These are phyloP conservation scores for Curvularia sp. DNA, from an alignment of 2,329 filamentous ascomycete genomes.

Conservation along the genomic window DNA sequence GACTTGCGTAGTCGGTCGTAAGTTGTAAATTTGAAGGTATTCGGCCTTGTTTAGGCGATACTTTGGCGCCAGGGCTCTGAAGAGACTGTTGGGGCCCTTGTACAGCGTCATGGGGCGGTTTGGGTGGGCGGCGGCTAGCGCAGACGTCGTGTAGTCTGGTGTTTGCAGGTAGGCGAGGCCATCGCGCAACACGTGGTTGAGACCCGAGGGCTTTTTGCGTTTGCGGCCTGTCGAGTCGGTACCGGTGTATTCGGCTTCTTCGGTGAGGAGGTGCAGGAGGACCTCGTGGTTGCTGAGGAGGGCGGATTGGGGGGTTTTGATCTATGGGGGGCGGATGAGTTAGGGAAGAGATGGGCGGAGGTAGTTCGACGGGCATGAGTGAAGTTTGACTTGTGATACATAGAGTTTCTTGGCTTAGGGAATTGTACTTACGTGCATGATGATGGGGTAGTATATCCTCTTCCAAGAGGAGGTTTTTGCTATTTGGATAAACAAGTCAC, in stretches of 20 bases:
- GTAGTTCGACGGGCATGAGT: background rate
- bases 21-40: slow-evolving; percentile 50
- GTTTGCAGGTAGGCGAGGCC: slow-evolving; percentile 59
- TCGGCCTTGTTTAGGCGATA: slow-evolving; percentile 49
- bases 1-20: slow-evolving; percentile 41
- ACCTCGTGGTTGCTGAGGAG: slow-evolving; percentile 78
- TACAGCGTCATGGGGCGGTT: slow-evolving; percentile 45
- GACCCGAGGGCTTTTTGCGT: slow-evolving; percentile 57
- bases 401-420: background rate
- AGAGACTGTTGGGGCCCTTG: slow-evolving; percentile 42
- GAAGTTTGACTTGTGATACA: too few species aligned
- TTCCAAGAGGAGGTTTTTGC: background rate
- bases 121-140: slow-evolving; percentile 28
- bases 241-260: slow-evolving; percentile 46
- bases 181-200: slow-evolving; percentile 69
- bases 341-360: background rate
- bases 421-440: background rate
- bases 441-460: background rate
- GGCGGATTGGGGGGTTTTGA: slow-evolving; percentile 74
- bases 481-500: background rate
- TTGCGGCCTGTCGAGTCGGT: slow-evolving; percentile 39
- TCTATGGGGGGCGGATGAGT: slow-evolving; percentile 51
- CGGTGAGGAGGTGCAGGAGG: slow-evolving; percentile 54
- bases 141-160: slow-evolving; percentile 34
- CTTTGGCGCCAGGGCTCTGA: slow-evolving; percentile 39